Evolutionary conservation across 192 early-diverging fungal species (phyloP).

Genomic region (Dispira parvispora): DNA sequence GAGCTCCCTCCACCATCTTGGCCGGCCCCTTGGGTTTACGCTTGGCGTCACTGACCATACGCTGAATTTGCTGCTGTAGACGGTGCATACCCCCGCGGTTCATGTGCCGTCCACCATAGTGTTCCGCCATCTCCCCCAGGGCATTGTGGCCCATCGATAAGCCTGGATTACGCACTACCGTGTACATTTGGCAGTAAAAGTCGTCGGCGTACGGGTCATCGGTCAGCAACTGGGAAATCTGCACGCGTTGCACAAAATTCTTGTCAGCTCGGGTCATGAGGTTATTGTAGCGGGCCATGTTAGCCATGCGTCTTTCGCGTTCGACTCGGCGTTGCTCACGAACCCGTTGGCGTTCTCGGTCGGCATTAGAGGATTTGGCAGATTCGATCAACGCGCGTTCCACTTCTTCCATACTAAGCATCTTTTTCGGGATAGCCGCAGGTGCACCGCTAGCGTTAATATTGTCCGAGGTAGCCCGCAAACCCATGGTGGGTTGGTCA

Average conservation of each 20-base stretch:
- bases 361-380: constrained; percentile 3
- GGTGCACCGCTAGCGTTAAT: not conserved
- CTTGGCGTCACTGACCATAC: constrained; percentile 85
- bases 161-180: constrained; percentile 38
- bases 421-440: constrained; percentile 21
- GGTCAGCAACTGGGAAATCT: constrained; percentile 84
- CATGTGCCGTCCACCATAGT: constrained; percentile 15
- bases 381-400: constrained; percentile 36
- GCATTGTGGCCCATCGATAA: not conserved
- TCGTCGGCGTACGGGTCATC: constrained; percentile 88
- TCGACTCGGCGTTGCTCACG: constrained; percentile 16
- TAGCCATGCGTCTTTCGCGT: constrained; percentile 18
- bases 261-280: constrained; percentile 91
- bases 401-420: constrained; percentile 52
- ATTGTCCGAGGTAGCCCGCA: not conserved
- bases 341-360: not conserved
- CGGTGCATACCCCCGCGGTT: constrained; percentile 26
- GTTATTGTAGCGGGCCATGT: constrained; percentile 63
- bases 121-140: not conserved
- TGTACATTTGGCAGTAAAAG: constrained; percentile 91
- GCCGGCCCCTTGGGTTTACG: constrained; percentile 65
- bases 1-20: constrained; percentile 82
- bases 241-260: constrained; percentile 84
- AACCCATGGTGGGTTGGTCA: constrained; percentile 9
- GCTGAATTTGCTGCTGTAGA: constrained; percentile 93